Percentiles rank a stretch among this genome's conserved stretches.
phyloP scores from a whole-genome alignment of 805 yeast genomes.

The Hanseniaspora nectarophila region DNA sequence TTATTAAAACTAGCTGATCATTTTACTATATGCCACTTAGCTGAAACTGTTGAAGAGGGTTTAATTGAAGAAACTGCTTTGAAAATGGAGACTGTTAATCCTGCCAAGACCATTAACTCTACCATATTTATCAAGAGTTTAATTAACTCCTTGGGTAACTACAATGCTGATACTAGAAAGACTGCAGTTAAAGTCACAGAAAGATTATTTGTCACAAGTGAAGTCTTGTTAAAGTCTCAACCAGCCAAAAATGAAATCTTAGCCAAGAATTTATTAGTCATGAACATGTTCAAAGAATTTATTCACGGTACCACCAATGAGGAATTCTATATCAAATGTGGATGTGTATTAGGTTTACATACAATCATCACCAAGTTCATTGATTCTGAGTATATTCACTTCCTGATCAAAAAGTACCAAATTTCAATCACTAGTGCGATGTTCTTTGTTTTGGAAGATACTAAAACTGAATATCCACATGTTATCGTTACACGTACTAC shows the following conservation, averaged over 20 bases:
- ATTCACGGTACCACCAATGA: conserved; percentile 89
- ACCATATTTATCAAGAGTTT: conserved; percentile 63
- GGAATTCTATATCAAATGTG: conserved; percentile 70
- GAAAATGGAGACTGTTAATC: conserved; percentile 68
- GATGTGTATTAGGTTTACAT: conserved; percentile 76
- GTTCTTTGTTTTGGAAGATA: conserved; percentile 80
- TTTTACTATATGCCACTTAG: conserved; percentile 63
- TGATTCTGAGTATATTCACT: conserved; percentile 45
- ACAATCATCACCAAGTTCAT: conserved; percentile 41
- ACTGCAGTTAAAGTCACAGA: conserved; percentile 60
- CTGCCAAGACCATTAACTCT: conserved; percentile 56
- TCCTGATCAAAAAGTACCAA: conserved; percentile 67
- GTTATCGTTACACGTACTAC: conserved; percentile 64
- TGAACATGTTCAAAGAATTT: conserved; percentile 65
- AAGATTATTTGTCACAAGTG: conserved; percentile 48
- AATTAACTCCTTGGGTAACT: conserved; percentile 66
- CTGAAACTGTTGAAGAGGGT: conserved; percentile 58
- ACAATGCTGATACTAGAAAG: conserved; percentile 54
- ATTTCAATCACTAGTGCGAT: conserved; percentile 76
- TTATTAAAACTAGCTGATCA: conserved; percentile 64
- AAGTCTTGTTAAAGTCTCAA: conserved; percentile 46
- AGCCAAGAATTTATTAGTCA: conserved; percentile 60
- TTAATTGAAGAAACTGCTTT: conserved; percentile 58
- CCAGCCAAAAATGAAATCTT: conserved; percentile 33
- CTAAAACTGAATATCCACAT: conserved; percentile 76